phyloP scores from a whole-genome alignment of 1,284 basidiomycete species.

The Austropuccinia psidii region DNA sequence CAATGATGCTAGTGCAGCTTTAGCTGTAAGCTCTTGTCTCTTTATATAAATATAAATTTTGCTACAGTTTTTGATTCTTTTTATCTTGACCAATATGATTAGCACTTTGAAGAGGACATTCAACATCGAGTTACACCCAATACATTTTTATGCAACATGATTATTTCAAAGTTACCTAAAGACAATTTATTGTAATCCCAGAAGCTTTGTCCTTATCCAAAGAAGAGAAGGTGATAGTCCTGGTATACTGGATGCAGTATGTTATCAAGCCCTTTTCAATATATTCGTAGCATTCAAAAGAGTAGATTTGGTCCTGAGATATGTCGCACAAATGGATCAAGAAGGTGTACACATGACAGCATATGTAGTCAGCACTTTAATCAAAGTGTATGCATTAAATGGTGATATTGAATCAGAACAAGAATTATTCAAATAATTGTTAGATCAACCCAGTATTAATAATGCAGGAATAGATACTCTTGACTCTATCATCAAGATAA shows the following conservation, averaged over 20 bases:
- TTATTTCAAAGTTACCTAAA: slow-evolving; percentile 86
- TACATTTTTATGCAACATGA: slow-evolving; percentile 85
- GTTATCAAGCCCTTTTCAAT: slow-evolving; percentile 85
- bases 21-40: slow-evolving; percentile 47
- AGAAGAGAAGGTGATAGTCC: slow-evolving; percentile 41
- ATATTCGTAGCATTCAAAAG: slow-evolving; percentile 72
- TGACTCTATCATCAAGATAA: too few relatives aligned
- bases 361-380: slow-evolving; percentile 87
- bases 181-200: slow-evolving; percentile 85
- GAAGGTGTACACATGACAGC: slow-evolving; percentile 79
- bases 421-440: slow-evolving; percentile 71
- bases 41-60: neutral
- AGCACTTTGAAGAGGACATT: slow-evolving; percentile 73
- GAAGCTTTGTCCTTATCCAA: slow-evolving; percentile 53
- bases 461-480: too few relatives aligned
- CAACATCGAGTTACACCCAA: slow-evolving; percentile 64
- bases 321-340: slow-evolving; percentile 59
- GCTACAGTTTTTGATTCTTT: neutral
- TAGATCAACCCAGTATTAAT: slow-evolving; percentile 65
- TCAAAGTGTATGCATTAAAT: slow-evolving; percentile 72
- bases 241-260: slow-evolving; percentile 65
- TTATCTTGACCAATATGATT: neutral
- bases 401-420: slow-evolving; percentile 66
- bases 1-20: slow-evolving; percentile 78
- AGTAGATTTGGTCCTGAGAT: slow-evolving; percentile 67